These are phyloP conservation scores for Rhododendron ovatum DNA, from an alignment of 148 eudicot species.

Conservation along the genomic window DNA sequence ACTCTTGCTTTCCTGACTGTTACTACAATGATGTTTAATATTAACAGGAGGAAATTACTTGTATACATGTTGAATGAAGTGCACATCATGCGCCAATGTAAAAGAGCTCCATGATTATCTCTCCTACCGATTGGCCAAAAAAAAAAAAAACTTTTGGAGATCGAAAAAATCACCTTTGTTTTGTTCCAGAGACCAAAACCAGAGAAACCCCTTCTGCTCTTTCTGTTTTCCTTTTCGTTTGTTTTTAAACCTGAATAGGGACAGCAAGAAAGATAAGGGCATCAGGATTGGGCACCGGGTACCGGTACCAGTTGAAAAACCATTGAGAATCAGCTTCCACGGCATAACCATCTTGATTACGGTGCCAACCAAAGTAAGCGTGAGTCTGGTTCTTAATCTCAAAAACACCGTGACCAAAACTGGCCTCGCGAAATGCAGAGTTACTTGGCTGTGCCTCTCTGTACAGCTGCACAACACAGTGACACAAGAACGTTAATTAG, in stretches of 20 bases:
- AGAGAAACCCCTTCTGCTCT: too few species aligned
- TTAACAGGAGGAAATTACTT: too few species aligned
- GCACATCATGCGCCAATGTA: too few species aligned
- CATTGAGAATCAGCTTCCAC: constrained; percentile 34
- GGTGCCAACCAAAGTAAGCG: constrained; percentile 42
- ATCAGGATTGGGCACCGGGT: not conserved
- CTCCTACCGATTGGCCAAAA: too few species aligned
- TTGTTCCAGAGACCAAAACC: too few species aligned
- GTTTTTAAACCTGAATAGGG: not conserved
- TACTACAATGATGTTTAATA: too few species aligned
- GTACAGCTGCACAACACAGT: constrained; percentile 20
- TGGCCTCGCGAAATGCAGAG: constrained; percentile 42
- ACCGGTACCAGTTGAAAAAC: constrained; percentile 29
- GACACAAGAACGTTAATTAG: not conserved
- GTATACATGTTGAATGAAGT: too few species aligned
- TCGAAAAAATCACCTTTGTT: too few species aligned
- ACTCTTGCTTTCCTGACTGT: too few species aligned
- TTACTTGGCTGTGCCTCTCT: constrained; percentile 40
- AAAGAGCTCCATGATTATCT: too few species aligned
- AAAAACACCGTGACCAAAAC: constrained; percentile 38
- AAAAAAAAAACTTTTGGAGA: too few species aligned
- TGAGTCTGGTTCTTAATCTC: constrained; percentile 42
- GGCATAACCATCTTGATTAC: constrained; percentile 40
- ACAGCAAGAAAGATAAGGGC: not conserved
- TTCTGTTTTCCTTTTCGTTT: too few species aligned